Percentiles rank a stretch among this genome's conserved stretches.
Evolutionary conservation across 257 asterid species (phyloP).

Genomic region (Solanum commersonii): DNA sequence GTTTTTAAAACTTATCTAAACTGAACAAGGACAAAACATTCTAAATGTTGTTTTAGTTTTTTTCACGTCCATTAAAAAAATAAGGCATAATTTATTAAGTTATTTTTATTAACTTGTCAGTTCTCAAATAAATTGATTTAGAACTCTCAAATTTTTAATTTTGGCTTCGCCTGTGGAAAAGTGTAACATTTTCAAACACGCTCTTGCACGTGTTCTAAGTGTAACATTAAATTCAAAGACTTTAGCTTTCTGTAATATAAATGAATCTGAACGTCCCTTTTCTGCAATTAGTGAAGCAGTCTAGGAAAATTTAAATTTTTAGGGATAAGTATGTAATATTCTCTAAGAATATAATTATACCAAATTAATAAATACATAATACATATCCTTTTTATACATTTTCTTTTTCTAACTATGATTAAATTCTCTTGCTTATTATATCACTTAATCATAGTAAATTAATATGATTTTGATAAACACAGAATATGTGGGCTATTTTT

Average conservation of each 20-base stretch:
- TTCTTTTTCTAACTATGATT: too few species aligned
- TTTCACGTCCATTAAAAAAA: too few species aligned
- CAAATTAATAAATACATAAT: neutral
- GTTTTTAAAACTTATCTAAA: neutral
- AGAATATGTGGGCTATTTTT: too few species aligned
- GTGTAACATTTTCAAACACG: neutral
- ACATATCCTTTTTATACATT: neutral
- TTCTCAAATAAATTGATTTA: too few species aligned
- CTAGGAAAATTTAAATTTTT: too few species aligned
- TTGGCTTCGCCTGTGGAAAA: neutral
- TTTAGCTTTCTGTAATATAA: too few species aligned
- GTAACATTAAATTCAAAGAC: too few species aligned
- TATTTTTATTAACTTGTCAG: neutral
- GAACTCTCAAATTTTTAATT: too few species aligned
- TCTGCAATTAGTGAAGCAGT: too few species aligned
- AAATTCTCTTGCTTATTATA: neutral
- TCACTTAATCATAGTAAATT: neutral
- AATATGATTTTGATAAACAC: neutral
- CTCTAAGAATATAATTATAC: neutral
- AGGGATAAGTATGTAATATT: too few species aligned
- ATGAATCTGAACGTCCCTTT: too few species aligned
- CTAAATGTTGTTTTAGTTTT: neutral
- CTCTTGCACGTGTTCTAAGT: neutral
- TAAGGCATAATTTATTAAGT: neutral
- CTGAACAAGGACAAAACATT: neutral